Percentiles rank a stretch among this genome's conserved stretches.
phyloP scores from a whole-genome alignment of 2,329 filamentous ascomycete species.

The Thermothelomyces thermophilus region DNA sequence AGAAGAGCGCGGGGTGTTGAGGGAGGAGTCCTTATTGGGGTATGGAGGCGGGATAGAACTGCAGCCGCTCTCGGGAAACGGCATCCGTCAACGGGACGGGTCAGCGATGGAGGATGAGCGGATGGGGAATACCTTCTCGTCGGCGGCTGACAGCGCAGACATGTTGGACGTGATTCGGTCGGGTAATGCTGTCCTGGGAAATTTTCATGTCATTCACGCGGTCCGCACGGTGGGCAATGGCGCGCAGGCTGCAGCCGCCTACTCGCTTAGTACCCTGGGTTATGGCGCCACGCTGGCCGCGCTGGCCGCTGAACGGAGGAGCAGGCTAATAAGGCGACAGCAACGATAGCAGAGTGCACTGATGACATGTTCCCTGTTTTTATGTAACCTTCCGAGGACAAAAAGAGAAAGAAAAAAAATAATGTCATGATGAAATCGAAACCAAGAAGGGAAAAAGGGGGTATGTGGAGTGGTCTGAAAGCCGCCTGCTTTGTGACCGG shows the following conservation, averaged over 20 bases:
- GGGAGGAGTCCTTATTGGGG: conserved; percentile 32
- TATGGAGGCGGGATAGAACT: conserved; percentile 42
- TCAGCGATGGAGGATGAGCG: conserved; percentile 10
- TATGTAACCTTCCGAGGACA: background rate
- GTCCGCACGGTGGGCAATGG: conserved; percentile 42
- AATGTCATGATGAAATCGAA: too few relatives aligned
- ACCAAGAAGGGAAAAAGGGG: too few relatives aligned
- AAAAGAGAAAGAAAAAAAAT: too few relatives aligned
- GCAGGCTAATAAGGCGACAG: conserved; percentile 26
- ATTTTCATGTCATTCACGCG: conserved; percentile 47
- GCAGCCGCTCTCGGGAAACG: conserved; percentile 31
- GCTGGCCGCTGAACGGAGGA: conserved; percentile 41
- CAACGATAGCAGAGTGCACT: conserved; percentile 13
- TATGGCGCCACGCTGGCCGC: conserved; percentile 50
- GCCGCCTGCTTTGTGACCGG: background rate
- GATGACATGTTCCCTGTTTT: background rate
- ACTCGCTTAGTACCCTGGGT: conserved; percentile 47
- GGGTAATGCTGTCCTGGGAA: conserved; percentile 48
- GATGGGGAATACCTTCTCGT: conserved; percentile 22
- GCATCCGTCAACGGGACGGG: conserved; percentile 9
- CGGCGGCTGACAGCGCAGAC: conserved; percentile 31
- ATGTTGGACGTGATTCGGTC: conserved; percentile 46
- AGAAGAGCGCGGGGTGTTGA: conserved; percentile 48
- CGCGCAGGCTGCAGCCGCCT: conserved; percentile 42
- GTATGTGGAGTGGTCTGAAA: too few relatives aligned